phyloP scores from a whole-genome alignment of 208 protist species.

The Trypanosoma boissoni region DNA sequence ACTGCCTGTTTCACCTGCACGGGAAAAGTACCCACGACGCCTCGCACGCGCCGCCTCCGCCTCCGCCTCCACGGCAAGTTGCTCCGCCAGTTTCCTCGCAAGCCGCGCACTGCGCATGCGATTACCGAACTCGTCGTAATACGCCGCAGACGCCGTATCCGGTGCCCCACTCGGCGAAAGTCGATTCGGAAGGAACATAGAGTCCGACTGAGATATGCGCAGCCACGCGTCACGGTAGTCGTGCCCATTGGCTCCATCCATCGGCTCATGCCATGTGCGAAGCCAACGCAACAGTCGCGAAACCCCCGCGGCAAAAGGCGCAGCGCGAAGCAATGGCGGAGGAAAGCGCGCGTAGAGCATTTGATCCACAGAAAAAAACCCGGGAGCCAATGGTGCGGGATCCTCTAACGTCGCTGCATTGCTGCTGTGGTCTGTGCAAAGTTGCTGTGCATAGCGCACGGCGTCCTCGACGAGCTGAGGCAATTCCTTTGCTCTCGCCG shows the following conservation, averaged over 20 bases:
- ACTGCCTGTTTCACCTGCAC: slow-evolving; percentile 16
- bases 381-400: too few relatives aligned
- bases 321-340: slow-evolving; percentile 66
- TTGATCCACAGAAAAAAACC: slow-evolving; percentile 16
- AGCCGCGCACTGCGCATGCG: slow-evolving; percentile 72
- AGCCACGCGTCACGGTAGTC: too few relatives aligned
- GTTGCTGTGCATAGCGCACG: slow-evolving; percentile 30
- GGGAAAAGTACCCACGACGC: slow-evolving; percentile 68
- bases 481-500: slow-evolving; percentile 18
- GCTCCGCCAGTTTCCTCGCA: slow-evolving; percentile 54
- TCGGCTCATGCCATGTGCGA: slow-evolving; percentile 53
- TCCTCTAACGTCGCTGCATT: too few relatives aligned
- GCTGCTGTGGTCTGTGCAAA: too few relatives aligned
- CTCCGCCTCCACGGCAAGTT: slow-evolving; percentile 31
- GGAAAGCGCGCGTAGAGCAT: slow-evolving; percentile 70
- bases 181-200: too few relatives aligned
- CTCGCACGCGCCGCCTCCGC: slow-evolving; percentile 33
- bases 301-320: slow-evolving; percentile 60
- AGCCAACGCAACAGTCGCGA: slow-evolving; percentile 74
- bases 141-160: too few relatives aligned
- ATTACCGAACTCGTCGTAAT: slow-evolving; percentile 70
- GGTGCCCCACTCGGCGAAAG: too few relatives aligned
- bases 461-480: slow-evolving; percentile 37
- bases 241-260: too few relatives aligned
- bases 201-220: too few relatives aligned